Percentiles rank a stretch among this genome's conserved stretches.
These are phyloP conservation scores for Onygena corvina DNA, from an alignment of 2,329 filamentous ascomycete genomes.

Conservation along the genomic window DNA sequence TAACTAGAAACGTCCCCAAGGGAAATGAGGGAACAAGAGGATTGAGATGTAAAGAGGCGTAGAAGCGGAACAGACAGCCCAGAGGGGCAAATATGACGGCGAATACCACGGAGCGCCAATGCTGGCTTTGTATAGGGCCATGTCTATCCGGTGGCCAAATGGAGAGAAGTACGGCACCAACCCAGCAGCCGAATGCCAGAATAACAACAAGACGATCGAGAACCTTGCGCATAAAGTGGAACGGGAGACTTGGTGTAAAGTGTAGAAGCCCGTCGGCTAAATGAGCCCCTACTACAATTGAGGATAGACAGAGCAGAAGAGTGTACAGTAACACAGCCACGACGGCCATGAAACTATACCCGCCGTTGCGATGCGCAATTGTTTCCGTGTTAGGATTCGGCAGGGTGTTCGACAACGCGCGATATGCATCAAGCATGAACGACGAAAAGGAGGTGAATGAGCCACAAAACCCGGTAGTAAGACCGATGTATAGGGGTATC, in stretches of 20 bases:
- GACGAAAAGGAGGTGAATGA: slow-evolving; percentile 83
- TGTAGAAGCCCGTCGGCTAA: slow-evolving; percentile 52
- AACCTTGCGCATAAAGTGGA: slow-evolving; percentile 43
- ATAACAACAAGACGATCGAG: slow-evolving; percentile 54
- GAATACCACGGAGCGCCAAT: slow-evolving; percentile 66
- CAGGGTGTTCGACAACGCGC: slow-evolving; percentile 66
- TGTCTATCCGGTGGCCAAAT: slow-evolving; percentile 55
- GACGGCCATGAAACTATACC: slow-evolving; percentile 73
- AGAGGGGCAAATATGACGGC: slow-evolving; percentile 70
- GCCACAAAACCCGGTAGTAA: slow-evolving; percentile 78
- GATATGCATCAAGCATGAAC: slow-evolving; percentile 68
- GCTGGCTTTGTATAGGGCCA: slow-evolving; percentile 30
- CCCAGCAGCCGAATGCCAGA: slow-evolving; percentile 63
- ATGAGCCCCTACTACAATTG: slow-evolving; percentile 61
- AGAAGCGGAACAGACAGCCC: slow-evolving; percentile 66
- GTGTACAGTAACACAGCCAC: slow-evolving; percentile 64
- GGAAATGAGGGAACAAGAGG: slow-evolving; percentile 56
- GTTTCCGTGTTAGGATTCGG: slow-evolving; percentile 43
- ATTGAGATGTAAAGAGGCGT: slow-evolving; percentile 60
- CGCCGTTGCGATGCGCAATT: slow-evolving; percentile 47
- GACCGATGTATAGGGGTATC: slow-evolving; percentile 74
- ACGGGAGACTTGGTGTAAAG: slow-evolving; percentile 50
- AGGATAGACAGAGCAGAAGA: slow-evolving; percentile 56
- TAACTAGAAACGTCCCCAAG: slow-evolving; percentile 72
- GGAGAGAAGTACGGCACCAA: slow-evolving; percentile 60